Evolutionary conservation across 1,139 yeast genomes (phyloP).

Genomic region (Taphrina pruni): DNA sequence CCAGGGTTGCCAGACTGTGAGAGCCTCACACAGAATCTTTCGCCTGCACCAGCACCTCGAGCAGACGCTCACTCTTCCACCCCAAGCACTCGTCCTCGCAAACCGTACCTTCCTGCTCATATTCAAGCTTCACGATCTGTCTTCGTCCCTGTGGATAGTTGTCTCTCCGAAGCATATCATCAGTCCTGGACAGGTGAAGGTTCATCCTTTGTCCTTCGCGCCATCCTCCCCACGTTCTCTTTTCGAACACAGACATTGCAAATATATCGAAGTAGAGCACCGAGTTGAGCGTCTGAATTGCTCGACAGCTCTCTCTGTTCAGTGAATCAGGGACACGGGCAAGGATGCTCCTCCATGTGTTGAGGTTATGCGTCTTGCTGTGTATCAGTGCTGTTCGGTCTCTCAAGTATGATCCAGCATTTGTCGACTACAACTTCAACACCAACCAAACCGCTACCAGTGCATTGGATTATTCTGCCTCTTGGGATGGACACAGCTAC

Average conservation of each 20-base stretch:
- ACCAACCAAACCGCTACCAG: slow-evolving; percentile 35
- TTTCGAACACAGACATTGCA: slow-evolving; percentile 7
- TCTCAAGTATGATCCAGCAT: slow-evolving; percentile 11
- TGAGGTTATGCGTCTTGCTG: not conserved
- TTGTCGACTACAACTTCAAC: slow-evolving; percentile 40
- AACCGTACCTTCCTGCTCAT: not conserved
- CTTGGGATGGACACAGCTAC: slow-evolving; percentile 39
- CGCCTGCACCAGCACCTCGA: not conserved
- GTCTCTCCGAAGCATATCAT: not conserved
- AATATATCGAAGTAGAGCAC: not conserved
- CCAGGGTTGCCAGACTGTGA: not conserved
- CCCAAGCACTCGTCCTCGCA: not conserved
- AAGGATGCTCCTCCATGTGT: not conserved
- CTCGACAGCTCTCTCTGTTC: no score
- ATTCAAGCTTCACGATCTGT: not conserved
- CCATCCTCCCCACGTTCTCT: slow-evolving; percentile 11
- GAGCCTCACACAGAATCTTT: slow-evolving; percentile 1
- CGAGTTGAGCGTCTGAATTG: not conserved
- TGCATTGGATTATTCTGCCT: slow-evolving; percentile 39
- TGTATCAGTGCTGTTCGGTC: slow-evolving; percentile 19
- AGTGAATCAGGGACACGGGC: not conserved
- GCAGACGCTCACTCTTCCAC: not conserved
- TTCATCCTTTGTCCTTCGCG: not conserved
- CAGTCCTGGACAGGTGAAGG: not conserved
- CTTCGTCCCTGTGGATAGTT: not conserved